phyloP scores from a whole-genome alignment of 2,329 filamentous ascomycete genomes.

The Juglanconis juglandina region DNA sequence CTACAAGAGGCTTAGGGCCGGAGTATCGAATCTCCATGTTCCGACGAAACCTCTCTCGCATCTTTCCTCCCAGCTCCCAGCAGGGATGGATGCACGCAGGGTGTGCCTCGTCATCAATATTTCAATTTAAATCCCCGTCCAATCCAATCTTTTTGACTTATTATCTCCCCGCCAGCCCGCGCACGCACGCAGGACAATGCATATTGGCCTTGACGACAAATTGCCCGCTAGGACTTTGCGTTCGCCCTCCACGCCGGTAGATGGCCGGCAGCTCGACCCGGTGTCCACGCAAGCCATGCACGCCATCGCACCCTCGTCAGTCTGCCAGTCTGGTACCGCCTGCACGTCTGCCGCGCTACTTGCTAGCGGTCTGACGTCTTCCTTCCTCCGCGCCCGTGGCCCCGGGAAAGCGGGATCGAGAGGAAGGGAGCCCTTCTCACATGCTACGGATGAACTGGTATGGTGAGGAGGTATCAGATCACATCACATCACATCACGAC shows the following conservation, averaged over 20 bases:
- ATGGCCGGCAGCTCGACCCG: neutral
- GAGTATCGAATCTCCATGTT: constrained; percentile 6
- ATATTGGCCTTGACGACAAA: neutral
- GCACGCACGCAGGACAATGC: neutral
- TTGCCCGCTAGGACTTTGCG: neutral
- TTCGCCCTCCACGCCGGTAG: neutral
- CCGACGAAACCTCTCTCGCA: neutral
- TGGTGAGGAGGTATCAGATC: neutral
- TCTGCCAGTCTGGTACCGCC: neutral
- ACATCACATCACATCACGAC: too few species aligned
- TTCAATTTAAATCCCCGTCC: constrained; percentile 20
- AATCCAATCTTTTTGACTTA: constrained; percentile 10
- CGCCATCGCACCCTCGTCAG: neutral
- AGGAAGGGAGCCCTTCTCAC: too few species aligned
- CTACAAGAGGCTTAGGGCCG: neutral
- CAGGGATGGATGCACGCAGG: neutral
- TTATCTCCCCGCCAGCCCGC: neutral
- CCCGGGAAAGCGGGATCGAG: neutral
- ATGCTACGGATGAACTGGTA: neutral
- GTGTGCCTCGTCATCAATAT: constrained; percentile 13
- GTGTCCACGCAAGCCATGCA: constrained; percentile 7
- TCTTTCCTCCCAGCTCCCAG: neutral
- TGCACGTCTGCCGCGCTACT: neutral
- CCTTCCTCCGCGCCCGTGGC: neutral
- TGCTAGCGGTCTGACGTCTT: neutral